phyloP scores from a whole-genome alignment of 208 protist species.

The Wallacemonas collosoma region DNA sequence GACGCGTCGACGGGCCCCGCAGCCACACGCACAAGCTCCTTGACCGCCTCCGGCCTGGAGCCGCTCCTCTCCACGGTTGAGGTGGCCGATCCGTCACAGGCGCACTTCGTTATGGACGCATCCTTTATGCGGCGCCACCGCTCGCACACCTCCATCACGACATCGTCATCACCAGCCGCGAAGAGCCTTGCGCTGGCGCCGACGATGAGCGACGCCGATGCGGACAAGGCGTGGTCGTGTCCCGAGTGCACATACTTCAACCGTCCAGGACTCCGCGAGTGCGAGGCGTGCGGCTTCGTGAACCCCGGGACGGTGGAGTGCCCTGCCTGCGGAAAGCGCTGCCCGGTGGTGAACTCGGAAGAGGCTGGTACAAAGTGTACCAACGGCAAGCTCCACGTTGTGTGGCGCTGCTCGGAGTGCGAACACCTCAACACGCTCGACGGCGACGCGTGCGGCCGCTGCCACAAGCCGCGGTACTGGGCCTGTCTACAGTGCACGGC shows the following conservation, averaged over 20 bases:
- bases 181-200: constrained; percentile 5
- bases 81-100: constrained; percentile 37
- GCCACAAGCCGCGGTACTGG: constrained; percentile 52
- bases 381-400: constrained; percentile 50
- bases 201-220: background rate
- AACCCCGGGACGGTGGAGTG: constrained; percentile 39
- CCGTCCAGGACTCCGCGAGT: constrained; percentile 20
- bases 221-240: constrained; percentile 39
- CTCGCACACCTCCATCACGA: constrained; percentile 8
- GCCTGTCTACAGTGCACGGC: constrained; percentile 65
- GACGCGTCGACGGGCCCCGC: constrained; percentile 1
- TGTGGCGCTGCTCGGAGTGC: constrained; percentile 70
- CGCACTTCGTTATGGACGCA: constrained; percentile 47
- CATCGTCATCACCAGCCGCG: background rate
- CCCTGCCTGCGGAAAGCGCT: constrained; percentile 27
- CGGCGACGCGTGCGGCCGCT: constrained; percentile 53
- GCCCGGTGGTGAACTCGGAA: constrained; percentile 17
- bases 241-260: constrained; percentile 68
- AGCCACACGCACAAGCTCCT: background rate
- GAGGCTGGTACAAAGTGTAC: constrained; percentile 27
- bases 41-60: constrained; percentile 19
- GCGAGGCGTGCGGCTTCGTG: constrained; percentile 44
- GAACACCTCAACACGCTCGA: constrained; percentile 56
- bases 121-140: constrained; percentile 32
- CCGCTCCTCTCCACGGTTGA: constrained; percentile 24